Evolutionary conservation across 2,329 filamentous ascomycete genomes (phyloP).

Genomic region (Thielaviopsis ethacetica): DNA sequence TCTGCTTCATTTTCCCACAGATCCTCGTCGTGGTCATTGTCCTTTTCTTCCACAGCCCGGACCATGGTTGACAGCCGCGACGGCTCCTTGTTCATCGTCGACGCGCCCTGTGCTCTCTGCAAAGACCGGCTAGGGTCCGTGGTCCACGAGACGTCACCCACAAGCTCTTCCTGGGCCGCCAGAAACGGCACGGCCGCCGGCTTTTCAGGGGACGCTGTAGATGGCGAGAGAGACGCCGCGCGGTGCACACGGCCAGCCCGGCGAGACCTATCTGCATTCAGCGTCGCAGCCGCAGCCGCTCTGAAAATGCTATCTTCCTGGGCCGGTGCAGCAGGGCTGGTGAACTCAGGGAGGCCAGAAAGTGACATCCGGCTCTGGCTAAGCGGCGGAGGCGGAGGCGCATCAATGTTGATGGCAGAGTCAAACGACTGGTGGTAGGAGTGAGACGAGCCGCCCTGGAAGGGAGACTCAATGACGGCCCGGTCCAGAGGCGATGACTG

Average conservation of each 20-base stretch:
- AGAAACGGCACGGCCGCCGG: constrained; percentile 4
- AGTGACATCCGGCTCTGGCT: background rate
- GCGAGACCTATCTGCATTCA: constrained; percentile 2
- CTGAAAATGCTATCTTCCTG: constrained; percentile 8
- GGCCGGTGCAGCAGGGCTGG: constrained; percentile 4
- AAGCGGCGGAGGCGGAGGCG: background rate
- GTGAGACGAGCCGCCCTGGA: constrained; percentile 16
- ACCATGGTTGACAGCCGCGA: constrained; percentile 2
- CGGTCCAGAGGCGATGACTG: constrained; percentile 37
- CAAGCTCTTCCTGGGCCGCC: constrained; percentile 8
- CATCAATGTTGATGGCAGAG: background rate
- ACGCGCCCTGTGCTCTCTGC: background rate
- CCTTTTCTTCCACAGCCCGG: constrained; percentile 4
- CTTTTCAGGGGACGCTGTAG: background rate
- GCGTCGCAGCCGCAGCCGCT: background rate
- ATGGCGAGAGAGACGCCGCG: constrained; percentile 8
- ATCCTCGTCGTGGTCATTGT: constrained; percentile 19
- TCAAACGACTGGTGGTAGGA: background rate
- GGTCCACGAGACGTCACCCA: constrained; percentile 11
- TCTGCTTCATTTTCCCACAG: constrained; percentile 43
- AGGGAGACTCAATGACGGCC: constrained; percentile 37
- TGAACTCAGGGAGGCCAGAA: background rate
- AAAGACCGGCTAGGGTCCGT: constrained; percentile 8
- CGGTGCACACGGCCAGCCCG: constrained; percentile 9
- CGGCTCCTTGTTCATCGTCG: constrained; percentile 2